Evolutionary conservation across 371 early-diverging fungal species (phyloP), one percentile per base, ranked within the genome.

Genomic region (Rhizopus arrhizus): DNA sequence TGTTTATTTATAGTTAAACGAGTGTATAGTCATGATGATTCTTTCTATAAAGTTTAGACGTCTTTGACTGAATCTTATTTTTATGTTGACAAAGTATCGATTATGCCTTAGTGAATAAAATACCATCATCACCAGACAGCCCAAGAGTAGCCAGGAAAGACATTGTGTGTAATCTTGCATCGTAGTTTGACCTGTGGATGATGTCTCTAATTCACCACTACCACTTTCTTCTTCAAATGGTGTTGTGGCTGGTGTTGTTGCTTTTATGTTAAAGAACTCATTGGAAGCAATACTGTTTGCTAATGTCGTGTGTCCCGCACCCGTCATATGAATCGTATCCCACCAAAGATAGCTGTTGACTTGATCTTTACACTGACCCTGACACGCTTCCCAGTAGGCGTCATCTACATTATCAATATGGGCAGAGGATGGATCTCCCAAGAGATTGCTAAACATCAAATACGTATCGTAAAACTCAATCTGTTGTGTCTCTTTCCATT

Each of bases 331-430:
- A 16, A 76, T 52, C 1, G 31, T 33, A 56, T 79, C 80, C 71
- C 73, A 79, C 80, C 80, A 79, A 41, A 79, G 59, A 61, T 76
- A 77, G 8, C 59, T 56, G 48, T 79, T 59, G 4, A 76, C 50
- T 9, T 64, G 31, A 40, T 76, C 66, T 2, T 32, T 15, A 32
- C 80, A 79, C 12, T 60, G 58, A 2, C 77, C 80, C 45, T 74
- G 74, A 59, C 80, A 79, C 15, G 22, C 61, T 5, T 76, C 71
- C 80, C 80, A 79, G 52, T 79, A 79, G n/a, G 80, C 74, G 15
- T 70, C 50, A 1, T 79, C 73, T 15, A 76, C 75, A 52, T 79
- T 57, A 16, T 67, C 56, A 8, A 79, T 66, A 3, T 59, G 52
- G 40, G 68, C 70, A 9, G 51, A 58, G 34, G 59, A 56, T 6